phyloP scores from a whole-genome alignment of 495 filamentous ascomycete genomes.

The Penicillium soppii region DNA sequence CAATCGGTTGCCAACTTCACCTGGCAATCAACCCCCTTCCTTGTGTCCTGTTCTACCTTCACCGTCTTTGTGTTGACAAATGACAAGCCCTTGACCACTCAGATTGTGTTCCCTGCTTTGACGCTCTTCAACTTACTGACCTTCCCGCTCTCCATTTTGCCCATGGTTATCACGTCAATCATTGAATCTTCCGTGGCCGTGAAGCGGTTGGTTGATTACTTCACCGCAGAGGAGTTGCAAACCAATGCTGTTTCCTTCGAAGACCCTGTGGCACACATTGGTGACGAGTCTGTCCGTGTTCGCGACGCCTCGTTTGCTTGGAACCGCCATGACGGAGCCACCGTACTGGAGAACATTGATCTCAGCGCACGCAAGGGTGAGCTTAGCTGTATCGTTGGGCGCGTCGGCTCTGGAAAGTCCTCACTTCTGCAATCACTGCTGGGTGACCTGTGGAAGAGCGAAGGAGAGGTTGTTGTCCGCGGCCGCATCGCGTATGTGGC shows the following conservation, averaged over 20 bases:
- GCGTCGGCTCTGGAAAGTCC: slow-evolving; percentile 93
- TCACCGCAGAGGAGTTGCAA: slow-evolving; percentile 89
- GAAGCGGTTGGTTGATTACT: slow-evolving; percentile 78
- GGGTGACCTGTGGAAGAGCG: slow-evolving; percentile 86
- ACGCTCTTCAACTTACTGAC: slow-evolving; percentile 91
- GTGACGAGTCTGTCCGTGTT: slow-evolving; percentile 82
- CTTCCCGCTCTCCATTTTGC: slow-evolving; percentile 90
- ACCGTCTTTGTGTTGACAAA: slow-evolving; percentile 87
- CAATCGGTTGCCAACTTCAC: slow-evolving; percentile 96
- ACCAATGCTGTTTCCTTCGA: slow-evolving; percentile 71
- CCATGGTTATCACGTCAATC: slow-evolving; percentile 96
- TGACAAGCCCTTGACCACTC: slow-evolving; percentile 78
- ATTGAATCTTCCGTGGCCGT: slow-evolving; percentile 96
- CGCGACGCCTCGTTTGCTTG: slow-evolving; percentile 90
- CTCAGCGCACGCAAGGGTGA: slow-evolving; percentile 88
- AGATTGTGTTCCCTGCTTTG: slow-evolving; percentile 93
- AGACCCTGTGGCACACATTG: slow-evolving; percentile 64
- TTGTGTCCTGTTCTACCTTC: slow-evolving; percentile 97
- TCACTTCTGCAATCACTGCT: slow-evolving; percentile 84
- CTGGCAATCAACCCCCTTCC: slow-evolving; percentile 98
- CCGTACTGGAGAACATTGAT: slow-evolving; percentile 73
- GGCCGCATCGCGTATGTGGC: slow-evolving; percentile 87
- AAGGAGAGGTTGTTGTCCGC: slow-evolving; percentile 79
- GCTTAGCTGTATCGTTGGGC: slow-evolving; percentile 88
- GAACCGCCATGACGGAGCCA: slow-evolving; percentile 70